phyloP scores from a whole-genome alignment of 345 rosid genomes.

The Durio zibethinus region DNA sequence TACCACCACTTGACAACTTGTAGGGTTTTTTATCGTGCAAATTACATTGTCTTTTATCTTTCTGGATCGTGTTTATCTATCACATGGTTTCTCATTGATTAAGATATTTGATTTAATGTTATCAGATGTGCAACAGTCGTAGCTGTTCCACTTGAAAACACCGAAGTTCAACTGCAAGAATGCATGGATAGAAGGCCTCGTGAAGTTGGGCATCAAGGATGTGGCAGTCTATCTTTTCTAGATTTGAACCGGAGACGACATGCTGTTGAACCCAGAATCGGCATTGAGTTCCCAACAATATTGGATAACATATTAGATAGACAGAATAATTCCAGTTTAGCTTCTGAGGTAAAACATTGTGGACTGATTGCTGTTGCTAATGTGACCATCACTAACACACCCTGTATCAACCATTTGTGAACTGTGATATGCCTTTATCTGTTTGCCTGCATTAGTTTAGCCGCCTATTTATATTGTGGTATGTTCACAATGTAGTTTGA shows the following conservation, averaged over 20 bases:
- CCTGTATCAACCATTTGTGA: neutral
- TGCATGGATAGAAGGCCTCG: slow-evolving; percentile 50
- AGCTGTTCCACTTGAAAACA: slow-evolving; percentile 38
- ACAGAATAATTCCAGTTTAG: slow-evolving; percentile 34
- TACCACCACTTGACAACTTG: slow-evolving; percentile 60
- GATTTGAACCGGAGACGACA: slow-evolving; percentile 47
- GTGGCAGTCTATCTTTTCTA: slow-evolving; percentile 43
- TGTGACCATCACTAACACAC: neutral
- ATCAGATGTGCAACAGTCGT: slow-evolving; percentile 52
- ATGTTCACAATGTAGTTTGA: neutral
- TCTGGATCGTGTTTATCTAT: neutral
- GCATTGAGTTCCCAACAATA: slow-evolving; percentile 72
- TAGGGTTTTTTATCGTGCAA: slow-evolving; percentile 34
- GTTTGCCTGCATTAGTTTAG: neutral
- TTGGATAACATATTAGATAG: slow-evolving; percentile 39
- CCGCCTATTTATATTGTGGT: neutral
- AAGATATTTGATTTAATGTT: slow-evolving; percentile 8
- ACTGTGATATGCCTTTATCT: slow-evolving; percentile 2
- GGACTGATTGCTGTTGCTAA: neutral
- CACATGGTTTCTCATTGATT: neutral
- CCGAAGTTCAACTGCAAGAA: slow-evolving; percentile 34
- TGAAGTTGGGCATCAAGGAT: slow-evolving; percentile 37
- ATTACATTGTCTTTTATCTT: neutral
- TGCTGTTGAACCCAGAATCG: slow-evolving; percentile 71
- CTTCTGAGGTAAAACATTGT: slow-evolving; percentile 56